Conservation (phyloP, 495 filamentous ascomycete genomes). For the Chaetomium tenue region DNA sequence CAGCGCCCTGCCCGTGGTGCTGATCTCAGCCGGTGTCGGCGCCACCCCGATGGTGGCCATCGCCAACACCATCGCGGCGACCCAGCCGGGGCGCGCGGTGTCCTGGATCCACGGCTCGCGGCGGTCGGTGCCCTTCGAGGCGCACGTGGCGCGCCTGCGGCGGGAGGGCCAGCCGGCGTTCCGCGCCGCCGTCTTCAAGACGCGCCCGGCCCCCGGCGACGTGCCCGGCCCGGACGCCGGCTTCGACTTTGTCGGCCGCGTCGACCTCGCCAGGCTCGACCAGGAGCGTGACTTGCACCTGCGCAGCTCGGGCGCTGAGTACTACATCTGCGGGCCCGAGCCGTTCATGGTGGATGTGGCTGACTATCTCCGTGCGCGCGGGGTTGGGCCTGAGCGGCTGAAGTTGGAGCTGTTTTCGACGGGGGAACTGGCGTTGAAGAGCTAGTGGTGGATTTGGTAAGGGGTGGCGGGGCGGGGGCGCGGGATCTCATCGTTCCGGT, state of each 20-base stretch:
- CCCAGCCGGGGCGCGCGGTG: slow-evolving; percentile 48
- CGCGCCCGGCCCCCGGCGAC: slow-evolving; percentile 43
- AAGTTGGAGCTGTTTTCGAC: slow-evolving; percentile 70
- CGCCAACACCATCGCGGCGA: slow-evolving; percentile 55
- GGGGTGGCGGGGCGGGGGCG: too few relatives aligned
- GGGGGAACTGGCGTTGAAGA: slow-evolving; percentile 44
- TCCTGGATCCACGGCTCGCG: slow-evolving; percentile 64
- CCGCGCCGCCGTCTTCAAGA: slow-evolving; percentile 44
- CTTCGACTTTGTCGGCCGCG: slow-evolving; percentile 55
- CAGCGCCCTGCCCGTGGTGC: slow-evolving; percentile 53
- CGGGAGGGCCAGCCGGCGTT: slow-evolving; percentile 35
- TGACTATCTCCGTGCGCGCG: slow-evolving; percentile 48
- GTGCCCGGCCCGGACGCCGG: slow-evolving; percentile 54
- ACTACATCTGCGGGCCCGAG: slow-evolving; percentile 68
- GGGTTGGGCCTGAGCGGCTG: slow-evolving; percentile 54
- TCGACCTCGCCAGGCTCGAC: slow-evolving; percentile 56
- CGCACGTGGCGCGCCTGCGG: slow-evolving; percentile 49
- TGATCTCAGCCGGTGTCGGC: slow-evolving; percentile 70
- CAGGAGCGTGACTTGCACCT: slow-evolving; percentile 49
- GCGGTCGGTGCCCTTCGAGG: slow-evolving; percentile 50
- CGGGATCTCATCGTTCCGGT: neutral
- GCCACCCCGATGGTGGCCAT: slow-evolving; percentile 67
- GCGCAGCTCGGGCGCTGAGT: slow-evolving; percentile 54
- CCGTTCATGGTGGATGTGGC: slow-evolving; percentile 63
- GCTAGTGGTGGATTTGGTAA: neutral